These are phyloP conservation scores for Skeletonema marinoi DNA, from an alignment of 108 stramenopile genomes.

Conservation along the genomic window DNA sequence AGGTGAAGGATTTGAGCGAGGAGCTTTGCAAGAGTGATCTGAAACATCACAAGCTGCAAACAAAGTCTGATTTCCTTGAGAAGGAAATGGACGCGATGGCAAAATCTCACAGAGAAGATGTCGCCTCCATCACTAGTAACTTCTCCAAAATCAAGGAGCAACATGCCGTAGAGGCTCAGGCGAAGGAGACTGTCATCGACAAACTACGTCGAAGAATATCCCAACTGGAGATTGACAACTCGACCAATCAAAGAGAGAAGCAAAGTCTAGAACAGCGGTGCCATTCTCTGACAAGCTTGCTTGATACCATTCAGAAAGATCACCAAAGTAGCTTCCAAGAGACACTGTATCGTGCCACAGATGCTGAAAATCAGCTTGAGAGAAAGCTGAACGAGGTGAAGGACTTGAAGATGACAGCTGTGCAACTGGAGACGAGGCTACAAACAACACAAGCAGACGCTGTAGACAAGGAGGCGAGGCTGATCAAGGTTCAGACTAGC, in stretches of 20 bases:
- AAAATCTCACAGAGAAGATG: conserved; percentile 6
- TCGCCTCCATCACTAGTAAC: conserved; percentile 1
- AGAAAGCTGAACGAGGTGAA: conserved; percentile 11
- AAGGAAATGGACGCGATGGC: conserved; percentile 23
- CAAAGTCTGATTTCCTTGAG: conserved; percentile 23
- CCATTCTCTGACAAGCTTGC: conserved; percentile 9
- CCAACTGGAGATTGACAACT: conserved; percentile 23
- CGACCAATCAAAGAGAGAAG: conserved; percentile 26
- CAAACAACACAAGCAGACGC: not conserved
- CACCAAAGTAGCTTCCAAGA: conserved; percentile 5
- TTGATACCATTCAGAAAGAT: conserved; percentile 12
- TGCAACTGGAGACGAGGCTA: not conserved
- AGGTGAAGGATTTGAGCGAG: conserved; percentile 29
- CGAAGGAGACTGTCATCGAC: conserved; percentile 16
- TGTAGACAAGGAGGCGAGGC: conserved; percentile 10
- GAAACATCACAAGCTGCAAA: conserved; percentile 14
- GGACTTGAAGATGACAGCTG: not conserved
- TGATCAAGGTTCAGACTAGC: not conserved
- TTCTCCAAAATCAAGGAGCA: conserved; percentile 25
- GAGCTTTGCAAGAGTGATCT: conserved; percentile 28
- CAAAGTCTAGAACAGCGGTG: conserved; percentile 29
- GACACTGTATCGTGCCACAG: conserved; percentile 9
- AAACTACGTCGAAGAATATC: conserved; percentile 18
- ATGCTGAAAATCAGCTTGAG: conserved; percentile 19
- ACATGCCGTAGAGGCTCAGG: conserved; percentile 3